phyloP scores from a whole-genome alignment of 2,329 filamentous ascomycete genomes.

The Lasiodiplodia citricola region DNA sequence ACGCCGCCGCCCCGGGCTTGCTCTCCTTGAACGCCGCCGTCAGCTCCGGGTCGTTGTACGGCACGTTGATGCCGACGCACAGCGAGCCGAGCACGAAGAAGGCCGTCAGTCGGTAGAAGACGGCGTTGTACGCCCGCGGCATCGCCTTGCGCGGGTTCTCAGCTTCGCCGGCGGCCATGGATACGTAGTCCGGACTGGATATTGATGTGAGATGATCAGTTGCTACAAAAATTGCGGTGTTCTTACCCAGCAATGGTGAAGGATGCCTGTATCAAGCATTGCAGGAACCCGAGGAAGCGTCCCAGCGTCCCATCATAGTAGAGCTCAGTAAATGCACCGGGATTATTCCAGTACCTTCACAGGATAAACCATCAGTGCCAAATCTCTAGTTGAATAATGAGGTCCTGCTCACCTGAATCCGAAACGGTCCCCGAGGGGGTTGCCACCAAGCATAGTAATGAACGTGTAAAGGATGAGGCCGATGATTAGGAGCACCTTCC shows the following conservation, averaged over 20 bases:
- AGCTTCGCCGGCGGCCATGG: conserved; percentile 77
- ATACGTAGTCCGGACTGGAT: conserved; percentile 69
- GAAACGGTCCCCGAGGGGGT: conserved; percentile 74
- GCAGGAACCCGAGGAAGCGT: conserved; percentile 75
- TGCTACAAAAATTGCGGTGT: conserved; percentile 70
- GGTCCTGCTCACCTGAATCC: conserved; percentile 72
- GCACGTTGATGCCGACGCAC: conserved; percentile 73
- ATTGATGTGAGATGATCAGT: background rate
- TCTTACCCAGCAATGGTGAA: conserved; percentile 68
- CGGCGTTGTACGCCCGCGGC: conserved; percentile 73
- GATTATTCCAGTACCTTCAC: conserved; percentile 68
- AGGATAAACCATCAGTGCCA: conserved; percentile 66
- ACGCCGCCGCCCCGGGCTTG: conserved; percentile 65
- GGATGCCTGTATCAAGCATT: conserved; percentile 72
- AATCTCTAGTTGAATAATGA: conserved; percentile 49
- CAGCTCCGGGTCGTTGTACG: conserved; percentile 67
- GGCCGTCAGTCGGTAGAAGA: conserved; percentile 71
- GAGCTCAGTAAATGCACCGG: conserved; percentile 70
- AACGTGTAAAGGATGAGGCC: conserved; percentile 77
- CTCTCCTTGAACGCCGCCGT: conserved; percentile 64
- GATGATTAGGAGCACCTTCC: conserved; percentile 77
- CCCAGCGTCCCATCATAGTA: conserved; percentile 71
- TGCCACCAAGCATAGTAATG: conserved; percentile 81
- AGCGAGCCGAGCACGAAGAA: conserved; percentile 77
- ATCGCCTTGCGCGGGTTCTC: conserved; percentile 75